phyloP scores from a whole-genome alignment of 2,329 filamentous ascomycete species.

The Fusarium sp. region DNA sequence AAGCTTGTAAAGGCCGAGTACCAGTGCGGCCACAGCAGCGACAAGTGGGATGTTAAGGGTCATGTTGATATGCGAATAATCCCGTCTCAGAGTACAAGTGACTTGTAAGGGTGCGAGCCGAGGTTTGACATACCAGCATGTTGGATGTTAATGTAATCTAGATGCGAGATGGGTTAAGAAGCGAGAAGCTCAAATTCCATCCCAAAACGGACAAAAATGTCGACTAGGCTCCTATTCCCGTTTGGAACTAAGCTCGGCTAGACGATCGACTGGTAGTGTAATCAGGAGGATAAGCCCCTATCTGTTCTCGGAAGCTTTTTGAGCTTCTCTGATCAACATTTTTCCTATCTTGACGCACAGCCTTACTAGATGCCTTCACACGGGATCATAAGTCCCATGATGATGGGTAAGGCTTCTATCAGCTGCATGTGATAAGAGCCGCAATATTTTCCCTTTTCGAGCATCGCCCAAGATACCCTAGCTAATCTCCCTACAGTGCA shows the following conservation, averaged over 20 bases:
- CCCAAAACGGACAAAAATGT: background rate
- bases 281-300: background rate
- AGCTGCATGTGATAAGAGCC: background rate
- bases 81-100: background rate
- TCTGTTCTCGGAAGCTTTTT: background rate
- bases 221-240: background rate
- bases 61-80: background rate
- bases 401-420: background rate
- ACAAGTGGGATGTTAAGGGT: background rate
- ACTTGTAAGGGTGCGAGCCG: background rate
- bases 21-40: background rate
- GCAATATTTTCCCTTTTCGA: background rate
- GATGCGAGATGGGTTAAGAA: background rate
- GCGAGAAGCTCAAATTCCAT: background rate
- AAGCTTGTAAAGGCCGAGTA: background rate
- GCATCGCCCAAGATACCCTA: background rate
- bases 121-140: background rate
- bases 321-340: background rate
- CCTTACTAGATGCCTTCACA: background rate
- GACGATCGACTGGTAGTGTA: background rate
- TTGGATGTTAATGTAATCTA: background rate
- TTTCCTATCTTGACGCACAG: background rate
- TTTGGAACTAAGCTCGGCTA: background rate
- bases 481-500: background rate
- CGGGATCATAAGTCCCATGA: background rate